Evolutionary conservation across 768 basidiomycete species (phyloP), one percentile per base, ranked within the genome.

Genomic region (Stropharia rugosoannulata): DNA sequence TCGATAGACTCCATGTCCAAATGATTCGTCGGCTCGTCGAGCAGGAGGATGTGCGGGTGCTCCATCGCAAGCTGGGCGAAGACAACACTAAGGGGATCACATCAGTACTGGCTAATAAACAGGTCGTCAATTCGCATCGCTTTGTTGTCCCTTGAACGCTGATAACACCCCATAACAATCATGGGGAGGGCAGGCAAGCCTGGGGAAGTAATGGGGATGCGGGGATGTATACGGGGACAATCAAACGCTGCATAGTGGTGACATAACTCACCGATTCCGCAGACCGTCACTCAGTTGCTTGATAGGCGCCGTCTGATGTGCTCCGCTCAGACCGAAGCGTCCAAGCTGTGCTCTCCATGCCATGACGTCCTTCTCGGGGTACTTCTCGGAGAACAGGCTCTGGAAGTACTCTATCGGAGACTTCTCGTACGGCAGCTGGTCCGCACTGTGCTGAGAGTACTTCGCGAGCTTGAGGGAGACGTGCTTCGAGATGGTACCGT

Each of bases 1-100:
- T 98, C 96, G 70, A 99, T 99, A 27, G 93, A 95, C 61, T 84
- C 88, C 96, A 97, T 96, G 70, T 97, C 95, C 81, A 97, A 83
- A 73, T 98, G 95, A 70, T 97, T 98, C 39, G 95, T 98, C 49
- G 95, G 94, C 73, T 96, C 93, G 70, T 95, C 94, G 44, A 95
- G 84, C 27, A 98, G 77, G 25, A 98, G 80, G 69, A 98, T 87
- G 73, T 97, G 95, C 43, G 97, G 97, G 70, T 94, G 91, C 67
- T 99, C 97, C 93, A 99, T 94, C 29, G 97, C 84, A 13, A 98
- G 81, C 73, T 96, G 93, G 41, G 96, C 89, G 68, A 98, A 98
- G 8, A 98, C 96, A 59, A 98, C 95, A 55, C 93, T 89, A 57
- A 8, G 52, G 53, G 6, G 50, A 53, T 51, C 55, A 61, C 29